A percentile compares a stretch with the other conserved stretches of the same genome.
Evolutionary conservation across 805 yeast genomes (phyloP).

Genomic region (Metschnikowia koreensis): DNA sequence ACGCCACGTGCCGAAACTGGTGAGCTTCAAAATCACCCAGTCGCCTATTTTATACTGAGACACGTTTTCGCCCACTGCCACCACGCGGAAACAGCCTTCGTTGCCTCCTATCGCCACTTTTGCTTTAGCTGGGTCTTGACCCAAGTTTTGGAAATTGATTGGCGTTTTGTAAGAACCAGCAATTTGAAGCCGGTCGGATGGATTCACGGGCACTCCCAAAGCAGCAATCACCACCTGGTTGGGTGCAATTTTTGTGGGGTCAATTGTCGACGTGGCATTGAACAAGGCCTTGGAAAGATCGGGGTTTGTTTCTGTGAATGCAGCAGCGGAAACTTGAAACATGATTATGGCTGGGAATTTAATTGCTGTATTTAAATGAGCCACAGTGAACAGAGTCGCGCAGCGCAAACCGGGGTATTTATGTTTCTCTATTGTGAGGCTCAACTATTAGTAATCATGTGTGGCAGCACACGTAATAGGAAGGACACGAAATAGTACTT

Average conservation of each 20-base stretch:
- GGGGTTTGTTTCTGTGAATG: conserved; percentile 22
- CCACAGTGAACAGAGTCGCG: not conserved
- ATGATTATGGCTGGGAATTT: not conserved
- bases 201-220: conserved; percentile 83
- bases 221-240: conserved; percentile 59
- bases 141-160: conserved; percentile 45
- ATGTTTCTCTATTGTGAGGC: not conserved
- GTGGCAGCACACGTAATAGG: not conserved
- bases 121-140: conserved; percentile 38
- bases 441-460: not conserved
- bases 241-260: conserved; percentile 19
- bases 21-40: conserved; percentile 19
- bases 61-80: conserved; percentile 63
- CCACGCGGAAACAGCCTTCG: conserved; percentile 87
- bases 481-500: not conserved
- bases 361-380: not conserved
- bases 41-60: conserved; percentile 44
- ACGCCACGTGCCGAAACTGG: conserved; percentile 26
- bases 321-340: conserved; percentile 26
- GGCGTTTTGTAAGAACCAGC: conserved; percentile 84
- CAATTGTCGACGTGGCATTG: conserved; percentile 23
- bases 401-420: not conserved
- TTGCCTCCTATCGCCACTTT: conserved; percentile 76
- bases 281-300: conserved; percentile 22
- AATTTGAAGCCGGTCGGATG: conserved; percentile 83